These are phyloP conservation scores for Lumnitzera littorea DNA, from an alignment of 345 rosid genomes.

Conservation along the genomic window DNA sequence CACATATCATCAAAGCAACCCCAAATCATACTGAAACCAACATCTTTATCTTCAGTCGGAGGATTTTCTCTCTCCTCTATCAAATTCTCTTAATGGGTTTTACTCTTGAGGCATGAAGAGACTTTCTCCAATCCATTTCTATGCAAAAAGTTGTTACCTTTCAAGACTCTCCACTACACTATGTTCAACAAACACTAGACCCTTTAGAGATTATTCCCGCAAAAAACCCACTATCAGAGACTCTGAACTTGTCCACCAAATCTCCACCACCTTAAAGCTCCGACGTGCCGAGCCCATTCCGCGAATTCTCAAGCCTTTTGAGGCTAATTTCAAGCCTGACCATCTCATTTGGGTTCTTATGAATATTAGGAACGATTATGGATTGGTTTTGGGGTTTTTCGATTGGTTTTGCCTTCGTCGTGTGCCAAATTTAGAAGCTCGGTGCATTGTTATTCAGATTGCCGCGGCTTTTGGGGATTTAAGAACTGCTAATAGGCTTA, in stretches of 20 bases:
- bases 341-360: constrained; percentile 87
- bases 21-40: too few species aligned
- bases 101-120: too few species aligned
- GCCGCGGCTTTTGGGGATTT: constrained; percentile 68
- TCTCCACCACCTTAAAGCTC: constrained; percentile 59
- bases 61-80: too few species aligned
- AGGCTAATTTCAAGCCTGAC: constrained; percentile 63
- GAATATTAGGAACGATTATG: constrained; percentile 68
- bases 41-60: too few species aligned
- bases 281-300: constrained; percentile 54
- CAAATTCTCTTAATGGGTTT: too few species aligned
- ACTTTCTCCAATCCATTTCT: too few species aligned
- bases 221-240: constrained; percentile 68
- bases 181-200: constrained; percentile 34
- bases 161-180: too few species aligned
- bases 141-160: too few species aligned
- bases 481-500: constrained; percentile 39
- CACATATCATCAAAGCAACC: too few species aligned
- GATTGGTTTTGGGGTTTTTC: constrained; percentile 70
- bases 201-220: constrained; percentile 83
- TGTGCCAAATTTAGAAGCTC: constrained; percentile 66
- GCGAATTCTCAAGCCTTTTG: constrained; percentile 57
- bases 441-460: constrained; percentile 70
- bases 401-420: constrained; percentile 65
- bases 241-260: constrained; percentile 64